These are phyloP conservation scores for Candida germanica DNA, from an alignment of 805 yeast genomes.

Conservation along the genomic window DNA sequence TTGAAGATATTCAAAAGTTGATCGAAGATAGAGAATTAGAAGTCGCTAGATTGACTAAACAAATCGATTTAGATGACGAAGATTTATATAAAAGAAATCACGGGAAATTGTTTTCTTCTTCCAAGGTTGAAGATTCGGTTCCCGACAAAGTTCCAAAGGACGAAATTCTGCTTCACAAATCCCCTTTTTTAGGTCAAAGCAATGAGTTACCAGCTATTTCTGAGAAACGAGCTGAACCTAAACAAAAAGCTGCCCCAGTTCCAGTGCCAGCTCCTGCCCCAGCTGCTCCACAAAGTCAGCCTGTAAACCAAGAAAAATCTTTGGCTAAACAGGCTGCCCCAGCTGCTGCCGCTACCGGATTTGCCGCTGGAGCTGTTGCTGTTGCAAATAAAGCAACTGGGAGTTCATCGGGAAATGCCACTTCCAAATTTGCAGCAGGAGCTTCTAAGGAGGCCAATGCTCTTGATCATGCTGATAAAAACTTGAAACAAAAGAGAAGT, in stretches of 20 bases:
- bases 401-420: neutral
- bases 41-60: conserved; percentile 28
- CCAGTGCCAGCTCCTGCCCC: no score
- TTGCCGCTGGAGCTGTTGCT: conserved; percentile 15
- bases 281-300: no score
- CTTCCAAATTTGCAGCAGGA: neutral
- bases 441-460: conserved; percentile 1
- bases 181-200: conserved; percentile 28
- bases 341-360: conserved; percentile 14
- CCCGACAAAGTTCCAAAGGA: conserved; percentile 15
- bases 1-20: conserved; percentile 26
- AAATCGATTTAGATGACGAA: conserved; percentile 30
- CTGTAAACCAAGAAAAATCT: no score
- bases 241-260: no score
- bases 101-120: conserved; percentile 8
- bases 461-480: neutral
- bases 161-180: conserved; percentile 6
- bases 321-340: conserved; percentile 7
- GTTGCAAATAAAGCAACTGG: conserved; percentile 1
- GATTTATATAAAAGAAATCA: conserved; percentile 17
- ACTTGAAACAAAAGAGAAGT: conserved; percentile 5
- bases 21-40: conserved; percentile 33
- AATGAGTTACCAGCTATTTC: conserved; percentile 25
- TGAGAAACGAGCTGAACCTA: conserved; percentile 19
- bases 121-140: conserved; percentile 10